Conservation (phyloP, 176 grass and related monocot species). For the Juncus effusus region DNA sequence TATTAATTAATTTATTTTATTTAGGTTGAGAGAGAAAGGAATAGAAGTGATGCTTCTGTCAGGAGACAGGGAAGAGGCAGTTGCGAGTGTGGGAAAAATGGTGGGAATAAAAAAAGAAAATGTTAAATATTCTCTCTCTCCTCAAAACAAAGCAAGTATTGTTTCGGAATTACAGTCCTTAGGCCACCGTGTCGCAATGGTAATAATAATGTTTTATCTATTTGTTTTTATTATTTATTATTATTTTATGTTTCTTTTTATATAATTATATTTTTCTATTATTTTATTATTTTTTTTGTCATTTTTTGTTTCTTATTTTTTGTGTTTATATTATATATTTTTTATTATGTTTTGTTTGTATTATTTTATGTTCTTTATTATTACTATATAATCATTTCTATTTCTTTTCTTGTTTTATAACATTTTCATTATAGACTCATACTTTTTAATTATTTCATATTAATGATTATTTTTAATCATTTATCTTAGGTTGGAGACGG, state of each 20-base stretch:
- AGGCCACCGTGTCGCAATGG: constrained; percentile 74
- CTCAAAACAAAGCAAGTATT: constrained; percentile 73
- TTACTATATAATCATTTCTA: neutral
- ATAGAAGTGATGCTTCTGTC: constrained; percentile 62
- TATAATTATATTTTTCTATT: too few relatives aligned
- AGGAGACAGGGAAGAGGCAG: constrained; percentile 88
- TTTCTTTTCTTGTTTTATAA: too few relatives aligned
- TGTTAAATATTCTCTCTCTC: constrained; percentile 58
- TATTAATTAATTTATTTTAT: neutral
- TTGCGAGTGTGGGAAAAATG: constrained; percentile 62
- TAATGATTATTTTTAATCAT: constrained; percentile 9
- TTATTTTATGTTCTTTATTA: too few relatives aligned
- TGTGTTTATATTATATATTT: constrained; percentile 18
- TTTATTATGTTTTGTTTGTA: too few relatives aligned
- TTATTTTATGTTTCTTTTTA: too few relatives aligned
- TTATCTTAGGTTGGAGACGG: constrained; percentile 72
- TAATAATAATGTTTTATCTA: constrained; percentile 28
- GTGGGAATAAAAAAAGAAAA: constrained; percentile 61
- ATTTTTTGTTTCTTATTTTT: neutral
- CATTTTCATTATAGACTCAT: too few relatives aligned
- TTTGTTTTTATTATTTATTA: too few relatives aligned
- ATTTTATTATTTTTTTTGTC: too few relatives aligned
- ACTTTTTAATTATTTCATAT: neutral
- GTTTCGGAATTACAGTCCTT: constrained; percentile 71
- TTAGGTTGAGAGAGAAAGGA: constrained; percentile 63